Evolutionary conservation across 1,139 yeast species (phyloP), one percentile per base, ranked within the genome.

Genomic region (Pichia sp.): DNA sequence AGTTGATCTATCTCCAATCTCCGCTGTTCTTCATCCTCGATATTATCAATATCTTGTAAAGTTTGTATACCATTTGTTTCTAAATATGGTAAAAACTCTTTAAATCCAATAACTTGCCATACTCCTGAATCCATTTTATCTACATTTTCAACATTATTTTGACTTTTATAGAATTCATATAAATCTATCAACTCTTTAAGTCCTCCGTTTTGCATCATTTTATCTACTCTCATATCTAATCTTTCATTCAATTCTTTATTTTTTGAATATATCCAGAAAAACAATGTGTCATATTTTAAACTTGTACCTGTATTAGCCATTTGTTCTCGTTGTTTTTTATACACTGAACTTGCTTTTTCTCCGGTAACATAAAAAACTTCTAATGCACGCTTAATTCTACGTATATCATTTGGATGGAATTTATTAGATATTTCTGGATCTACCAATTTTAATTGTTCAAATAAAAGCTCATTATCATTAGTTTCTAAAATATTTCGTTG

Each of bases 101-200:
- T 87, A 65, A 88, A 92, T 1, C 99, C 99, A 59, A 92, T 89
- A 1, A 88, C 96, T 66, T 92, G 98, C 88, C 89, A 90, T 0
- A 92, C 76, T 1, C 98, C 97, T 48, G 78, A 70, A 46, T 86
- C 83, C 49, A 80, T 68, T 48, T 78, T 81, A 1, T 79, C 79
- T 26, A 58, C 62, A 2, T 80, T 79, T 29, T 59, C 62, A 1
- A 69, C 0, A 47, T 44, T 31, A 58, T 49, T 38, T 3, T 41
- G 18, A 18, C 18, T 27, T 27, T 37, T 7, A 53, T 74, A 83
- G 38, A 66, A 70, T 0, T 66, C 60, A 59, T 75, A 81, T 62
- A 92, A 63, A 46, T 79, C 76, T 7, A 73, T 61, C 10, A 92
- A 76, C 63, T 92, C 98, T 0, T 72, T 72, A 42, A 84, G 58